A percentile compares a stretch with the other conserved stretches of the same genome.
Evolutionary conservation across 345 rosid genomes (phyloP).

Genomic region (Citrus hindsii): DNA sequence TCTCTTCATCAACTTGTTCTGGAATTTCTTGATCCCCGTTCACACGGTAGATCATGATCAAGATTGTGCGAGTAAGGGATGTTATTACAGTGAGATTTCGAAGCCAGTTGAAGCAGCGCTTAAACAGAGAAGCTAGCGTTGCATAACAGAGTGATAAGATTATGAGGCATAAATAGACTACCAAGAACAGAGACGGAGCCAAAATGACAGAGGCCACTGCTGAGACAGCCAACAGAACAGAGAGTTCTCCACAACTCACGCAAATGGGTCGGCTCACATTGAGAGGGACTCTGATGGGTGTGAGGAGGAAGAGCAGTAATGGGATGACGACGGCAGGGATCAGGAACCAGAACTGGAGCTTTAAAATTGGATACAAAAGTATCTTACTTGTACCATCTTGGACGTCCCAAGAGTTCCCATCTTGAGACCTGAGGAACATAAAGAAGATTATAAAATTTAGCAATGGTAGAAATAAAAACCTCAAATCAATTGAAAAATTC

Average conservation of each 20-base stretch:
- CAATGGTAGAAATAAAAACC: background rate
- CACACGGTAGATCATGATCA: too few species aligned
- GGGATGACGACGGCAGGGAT: too few species aligned
- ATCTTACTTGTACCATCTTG: background rate
- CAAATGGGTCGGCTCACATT: too few species aligned
- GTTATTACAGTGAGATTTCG: too few species aligned
- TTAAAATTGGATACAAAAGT: background rate
- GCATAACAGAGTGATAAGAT: background rate
- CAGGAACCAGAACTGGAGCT: background rate
- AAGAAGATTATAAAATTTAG: background rate
- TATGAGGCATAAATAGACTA: background rate
- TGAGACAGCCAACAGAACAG: background rate
- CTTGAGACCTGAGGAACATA: background rate
- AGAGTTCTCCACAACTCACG: background rate
- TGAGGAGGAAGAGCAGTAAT: too few species aligned
- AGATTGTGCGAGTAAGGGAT: too few species aligned
- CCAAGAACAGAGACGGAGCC: background rate
- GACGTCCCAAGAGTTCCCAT: background rate
- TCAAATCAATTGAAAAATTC: background rate
- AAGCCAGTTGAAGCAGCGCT: background rate
- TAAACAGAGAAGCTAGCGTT: background rate
- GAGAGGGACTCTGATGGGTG: too few species aligned
- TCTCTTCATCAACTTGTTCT: too few species aligned
- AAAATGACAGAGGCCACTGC: background rate
- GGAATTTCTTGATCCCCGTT: too few species aligned